Percentiles rank a stretch among this genome's conserved stretches.
phyloP scores from a whole-genome alignment of 2,329 filamentous ascomycete genomes.

The Botryotinia globosa region DNA sequence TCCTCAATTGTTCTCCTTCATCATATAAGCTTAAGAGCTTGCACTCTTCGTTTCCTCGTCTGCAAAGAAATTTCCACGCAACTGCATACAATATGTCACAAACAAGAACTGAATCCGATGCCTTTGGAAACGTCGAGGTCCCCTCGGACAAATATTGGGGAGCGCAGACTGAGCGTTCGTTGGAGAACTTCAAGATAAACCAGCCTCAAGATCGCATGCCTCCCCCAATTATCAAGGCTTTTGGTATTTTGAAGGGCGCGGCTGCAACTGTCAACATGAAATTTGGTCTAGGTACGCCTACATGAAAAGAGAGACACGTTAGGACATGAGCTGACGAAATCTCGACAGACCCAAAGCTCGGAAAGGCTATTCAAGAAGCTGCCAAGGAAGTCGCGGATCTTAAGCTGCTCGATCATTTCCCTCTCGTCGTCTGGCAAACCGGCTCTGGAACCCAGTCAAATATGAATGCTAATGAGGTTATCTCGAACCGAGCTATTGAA shows the following conservation, averaged over 20 bases:
- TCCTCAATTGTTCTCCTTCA: conserved; percentile 15
- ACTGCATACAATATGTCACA: conserved; percentile 41
- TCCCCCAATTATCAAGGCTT: conserved; percentile 83
- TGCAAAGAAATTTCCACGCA: conserved; percentile 35
- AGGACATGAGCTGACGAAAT: conserved; percentile 31
- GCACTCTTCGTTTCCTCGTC: conserved; percentile 24
- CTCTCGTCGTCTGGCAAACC: conserved; percentile 98
- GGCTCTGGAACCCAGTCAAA: conserved; percentile 96
- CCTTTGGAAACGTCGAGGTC: conserved; percentile 96
- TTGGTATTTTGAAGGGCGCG: conserved; percentile 95
- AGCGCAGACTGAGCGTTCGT: conserved; percentile 91
- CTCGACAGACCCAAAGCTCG: conserved; percentile 74
- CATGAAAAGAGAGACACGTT: conserved; percentile 10
- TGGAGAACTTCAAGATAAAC: conserved; percentile 99
- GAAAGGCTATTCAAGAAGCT: conserved; percentile 90
- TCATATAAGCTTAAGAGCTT: conserved; percentile 19
- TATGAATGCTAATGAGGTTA: conserved; percentile 99
- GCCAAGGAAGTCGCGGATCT: conserved; percentile 88
- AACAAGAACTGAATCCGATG: conserved; percentile 88
- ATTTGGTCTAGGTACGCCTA: conserved; percentile 73
- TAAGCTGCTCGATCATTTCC: conserved; percentile 96
- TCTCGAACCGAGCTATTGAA: conserved; percentile 98
- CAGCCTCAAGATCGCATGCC: conserved; percentile 99
- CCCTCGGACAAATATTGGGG: conserved; percentile 96
- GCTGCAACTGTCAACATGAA: conserved; percentile 94